Evolutionary conservation across 2,329 filamentous ascomycete species (phyloP), one percentile per base, ranked within the genome.

Genomic region (Gnomoniopsis smithogilvyi): DNA sequence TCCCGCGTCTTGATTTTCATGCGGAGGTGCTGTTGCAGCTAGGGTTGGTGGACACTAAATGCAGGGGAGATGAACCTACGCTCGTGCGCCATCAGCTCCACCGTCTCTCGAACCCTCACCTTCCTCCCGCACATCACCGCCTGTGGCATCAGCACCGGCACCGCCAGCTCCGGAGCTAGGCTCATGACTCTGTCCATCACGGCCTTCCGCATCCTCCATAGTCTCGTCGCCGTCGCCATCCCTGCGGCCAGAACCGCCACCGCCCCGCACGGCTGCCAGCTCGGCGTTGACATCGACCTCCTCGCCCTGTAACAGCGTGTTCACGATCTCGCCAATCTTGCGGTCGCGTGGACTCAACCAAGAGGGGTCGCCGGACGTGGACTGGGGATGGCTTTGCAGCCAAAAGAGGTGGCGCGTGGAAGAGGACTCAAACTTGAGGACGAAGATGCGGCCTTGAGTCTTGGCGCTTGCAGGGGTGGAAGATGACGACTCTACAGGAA

Each of bases 11-110:
- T 15, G 36, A n/a, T 21, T 34, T 19, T 50, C 41, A 6, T 21
- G 12, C 26, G n/a, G 11, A 45, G 24, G 33, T 14, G 10, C 24
- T 53, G 21, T 24, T 21, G 19, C 51, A 19, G 26, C 26, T 26
- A 41, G 17, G 21, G n/a, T 17, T 22, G 19, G n/a, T 55, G 15
- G 30, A 46, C 41, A 50, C 46, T 38, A 30, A 48, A n/a, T 17
- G 30, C 65, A 65, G 66, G 65, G 64, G 68, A 63, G 73, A 76
- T 72, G 76, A 73, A 99, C 96, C 94, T 98, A 99, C 95, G 94
- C 95, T 97, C 95, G 87, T 78, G 91, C 96, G 70, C 96, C 95
- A 77, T 98, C 95, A 67, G 92, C 92, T 72, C 96, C 95, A 62
- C 94, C 95, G 76, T 96, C 92, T 78, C 96, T 84, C 64, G 94